Evolutionary conservation across 2,329 filamentous ascomycete species (phyloP).

Genomic region (Endoconidiophora laricicola): DNA sequence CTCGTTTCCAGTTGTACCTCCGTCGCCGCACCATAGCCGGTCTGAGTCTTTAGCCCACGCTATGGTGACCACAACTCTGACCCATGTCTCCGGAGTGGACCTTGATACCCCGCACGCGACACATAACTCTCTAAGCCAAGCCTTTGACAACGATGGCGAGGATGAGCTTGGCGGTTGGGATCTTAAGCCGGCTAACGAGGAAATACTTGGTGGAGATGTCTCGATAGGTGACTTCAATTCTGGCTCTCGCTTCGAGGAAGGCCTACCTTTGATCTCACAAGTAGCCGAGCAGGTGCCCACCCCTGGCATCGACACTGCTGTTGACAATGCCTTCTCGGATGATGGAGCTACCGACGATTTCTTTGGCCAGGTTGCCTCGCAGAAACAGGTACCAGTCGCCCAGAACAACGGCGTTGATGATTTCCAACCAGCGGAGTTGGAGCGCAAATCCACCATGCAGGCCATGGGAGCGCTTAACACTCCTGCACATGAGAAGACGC

Average conservation of each 20-base stretch:
- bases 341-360: slow-evolving; percentile 35
- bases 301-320: slow-evolving; percentile 15
- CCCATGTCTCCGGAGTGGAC: background rate
- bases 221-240: slow-evolving; percentile 25
- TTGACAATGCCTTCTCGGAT: slow-evolving; percentile 15
- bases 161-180: slow-evolving; percentile 8
- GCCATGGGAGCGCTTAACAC: slow-evolving; percentile 36
- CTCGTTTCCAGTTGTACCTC: slow-evolving; percentile 42
- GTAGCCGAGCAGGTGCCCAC: slow-evolving; percentile 13
- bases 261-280: slow-evolving; percentile 40
- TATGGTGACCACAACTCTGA: background rate
- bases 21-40: slow-evolving; percentile 6
- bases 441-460: slow-evolving; percentile 54
- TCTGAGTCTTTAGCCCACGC: slow-evolving; percentile 4
- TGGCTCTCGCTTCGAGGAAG: slow-evolving; percentile 49
- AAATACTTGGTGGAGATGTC: slow-evolving; percentile 26
- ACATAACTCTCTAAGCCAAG: slow-evolving; percentile 2
- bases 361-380: slow-evolving; percentile 25
- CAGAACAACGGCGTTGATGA: slow-evolving; percentile 15
- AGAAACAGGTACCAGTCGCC: slow-evolving; percentile 25
- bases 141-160: background rate
- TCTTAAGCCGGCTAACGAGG: background rate
- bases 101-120: slow-evolving; percentile 11
- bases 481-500: background rate
- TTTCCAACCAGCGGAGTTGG: slow-evolving; percentile 24